Evolutionary conservation across 1,284 basidiomycete species (phyloP).

Genomic region (Boletellus deceptivus): DNA sequence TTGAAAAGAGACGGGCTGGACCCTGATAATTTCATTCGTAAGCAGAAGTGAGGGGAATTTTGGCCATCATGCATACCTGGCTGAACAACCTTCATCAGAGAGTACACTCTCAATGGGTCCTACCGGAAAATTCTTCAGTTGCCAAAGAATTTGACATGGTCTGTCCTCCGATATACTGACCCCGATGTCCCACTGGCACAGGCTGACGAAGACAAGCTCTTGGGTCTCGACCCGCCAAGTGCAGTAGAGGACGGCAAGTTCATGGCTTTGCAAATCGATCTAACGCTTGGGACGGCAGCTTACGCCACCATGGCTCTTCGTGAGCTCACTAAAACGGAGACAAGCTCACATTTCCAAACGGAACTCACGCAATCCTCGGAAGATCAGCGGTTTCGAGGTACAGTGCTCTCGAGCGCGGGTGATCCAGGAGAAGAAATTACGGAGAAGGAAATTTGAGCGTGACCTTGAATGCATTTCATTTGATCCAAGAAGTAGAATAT

Average conservation of each 20-base stretch:
- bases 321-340: conserved; percentile 91
- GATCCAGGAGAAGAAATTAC: conserved; percentile 26
- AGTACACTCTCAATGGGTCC: conserved; percentile 89
- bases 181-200: conserved; percentile 89
- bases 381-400: conserved; percentile 75
- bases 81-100: conserved; percentile 46
- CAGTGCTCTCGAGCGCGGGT: conserved; percentile 33
- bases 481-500: neutral
- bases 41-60: conserved; percentile 68
- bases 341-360: conserved; percentile 84
- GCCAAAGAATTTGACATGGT: conserved; percentile 80
- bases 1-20: conserved; percentile 85
- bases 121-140: conserved; percentile 90
- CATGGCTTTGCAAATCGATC: conserved; percentile 77
- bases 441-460: conserved; percentile 10
- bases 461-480: neutral
- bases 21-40: conserved; percentile 81
- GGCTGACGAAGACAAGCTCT: conserved; percentile 90
- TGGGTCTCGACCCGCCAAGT: conserved; percentile 74
- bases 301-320: conserved; percentile 96
- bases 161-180: conserved; percentile 85
- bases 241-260: conserved; percentile 73
- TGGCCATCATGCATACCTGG: neutral
- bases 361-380: conserved; percentile 76
- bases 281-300: conserved; percentile 81